phyloP scores from a whole-genome alignment of 768 basidiomycete genomes.

The Pisolithus tinctorius region DNA sequence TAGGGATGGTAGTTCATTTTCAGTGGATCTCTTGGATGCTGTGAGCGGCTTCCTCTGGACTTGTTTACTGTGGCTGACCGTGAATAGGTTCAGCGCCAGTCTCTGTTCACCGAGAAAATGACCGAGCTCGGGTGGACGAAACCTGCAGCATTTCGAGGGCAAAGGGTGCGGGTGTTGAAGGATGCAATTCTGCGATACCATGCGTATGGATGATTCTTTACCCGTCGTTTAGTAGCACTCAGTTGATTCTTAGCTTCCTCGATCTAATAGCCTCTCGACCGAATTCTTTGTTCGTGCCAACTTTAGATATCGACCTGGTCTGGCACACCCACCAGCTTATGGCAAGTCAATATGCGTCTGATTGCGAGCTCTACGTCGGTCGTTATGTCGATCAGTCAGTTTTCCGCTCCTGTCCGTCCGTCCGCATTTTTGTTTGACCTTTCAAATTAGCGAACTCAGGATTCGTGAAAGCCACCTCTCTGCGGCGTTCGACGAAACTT shows the following conservation, averaged over 20 bases:
- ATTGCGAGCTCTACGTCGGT: constrained; percentile 32
- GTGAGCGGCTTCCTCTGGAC: constrained; percentile 24
- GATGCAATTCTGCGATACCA: constrained; percentile 39
- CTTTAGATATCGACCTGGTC: constrained; percentile 58
- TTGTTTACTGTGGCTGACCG: background rate
- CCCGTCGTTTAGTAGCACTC: constrained; percentile 37
- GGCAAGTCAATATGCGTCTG: constrained; percentile 32
- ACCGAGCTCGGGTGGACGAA: constrained; percentile 41
- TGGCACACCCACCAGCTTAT: constrained; percentile 65
- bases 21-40: constrained; percentile 51
- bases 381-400: constrained; percentile 44
- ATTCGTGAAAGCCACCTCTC: constrained; percentile 41
- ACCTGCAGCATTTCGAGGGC: constrained; percentile 18
- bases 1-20: constrained; percentile 43
- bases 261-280: constrained; percentile 42
- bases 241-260: constrained; percentile 32
- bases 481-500: constrained; percentile 46
- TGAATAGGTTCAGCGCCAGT: too few species aligned
- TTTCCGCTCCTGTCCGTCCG: too few species aligned
- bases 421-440: background rate
- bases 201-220: constrained; percentile 38
- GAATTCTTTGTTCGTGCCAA: constrained; percentile 41
- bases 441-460: constrained; percentile 37
- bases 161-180: background rate
- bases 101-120: constrained; percentile 43